These are phyloP conservation scores for Orbilia quercus DNA, from an alignment of 2,329 filamentous ascomycete genomes.

Conservation along the genomic window DNA sequence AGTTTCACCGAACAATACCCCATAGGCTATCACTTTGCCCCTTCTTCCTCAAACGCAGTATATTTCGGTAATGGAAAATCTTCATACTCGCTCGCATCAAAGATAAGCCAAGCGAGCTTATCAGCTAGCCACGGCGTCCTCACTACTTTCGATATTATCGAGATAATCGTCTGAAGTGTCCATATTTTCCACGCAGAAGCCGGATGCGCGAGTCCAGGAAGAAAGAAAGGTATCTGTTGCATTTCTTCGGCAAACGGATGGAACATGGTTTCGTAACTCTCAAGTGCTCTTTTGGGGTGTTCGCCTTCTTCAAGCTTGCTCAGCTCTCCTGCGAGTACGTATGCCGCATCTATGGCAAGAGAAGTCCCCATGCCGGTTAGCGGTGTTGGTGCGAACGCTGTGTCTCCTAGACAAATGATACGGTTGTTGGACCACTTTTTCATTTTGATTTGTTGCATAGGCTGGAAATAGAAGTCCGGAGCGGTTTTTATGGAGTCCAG, in stretches of 20 bases:
- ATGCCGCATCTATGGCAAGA: slow-evolving; percentile 67
- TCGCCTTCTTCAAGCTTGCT: slow-evolving; percentile 59
- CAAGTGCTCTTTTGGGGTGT: slow-evolving; percentile 62
- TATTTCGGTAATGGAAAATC: slow-evolving; percentile 37
- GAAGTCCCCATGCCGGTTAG: slow-evolving; percentile 69
- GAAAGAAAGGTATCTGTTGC: slow-evolving; percentile 61
- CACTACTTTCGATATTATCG: slow-evolving; percentile 13
- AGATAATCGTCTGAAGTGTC: slow-evolving; percentile 2
- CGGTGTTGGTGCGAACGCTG: slow-evolving; percentile 67
- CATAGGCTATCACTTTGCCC: too few species aligned
- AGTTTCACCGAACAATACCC: too few species aligned
- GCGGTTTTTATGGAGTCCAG: slow-evolving; percentile 64
- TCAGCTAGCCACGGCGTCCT: slow-evolving; percentile 11
- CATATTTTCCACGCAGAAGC: slow-evolving; percentile 19
- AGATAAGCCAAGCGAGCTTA: slow-evolving; percentile 9
- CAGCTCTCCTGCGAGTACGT: slow-evolving; percentile 70
- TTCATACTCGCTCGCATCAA: slow-evolving; percentile 10
- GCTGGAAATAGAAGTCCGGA: slow-evolving; percentile 66
- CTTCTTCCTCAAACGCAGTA: slow-evolving; percentile 10
- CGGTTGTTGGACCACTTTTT: slow-evolving; percentile 66
- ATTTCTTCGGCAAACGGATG: slow-evolving; percentile 65
- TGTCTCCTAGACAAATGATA: slow-evolving; percentile 69
- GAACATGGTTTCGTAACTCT: slow-evolving; percentile 65
- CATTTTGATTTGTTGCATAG: slow-evolving; percentile 65
- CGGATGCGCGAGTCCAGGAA: slow-evolving; percentile 24